These are phyloP conservation scores for Naegleria fowleri DNA, from an alignment of 208 protist species.

Conservation along the genomic window DNA sequence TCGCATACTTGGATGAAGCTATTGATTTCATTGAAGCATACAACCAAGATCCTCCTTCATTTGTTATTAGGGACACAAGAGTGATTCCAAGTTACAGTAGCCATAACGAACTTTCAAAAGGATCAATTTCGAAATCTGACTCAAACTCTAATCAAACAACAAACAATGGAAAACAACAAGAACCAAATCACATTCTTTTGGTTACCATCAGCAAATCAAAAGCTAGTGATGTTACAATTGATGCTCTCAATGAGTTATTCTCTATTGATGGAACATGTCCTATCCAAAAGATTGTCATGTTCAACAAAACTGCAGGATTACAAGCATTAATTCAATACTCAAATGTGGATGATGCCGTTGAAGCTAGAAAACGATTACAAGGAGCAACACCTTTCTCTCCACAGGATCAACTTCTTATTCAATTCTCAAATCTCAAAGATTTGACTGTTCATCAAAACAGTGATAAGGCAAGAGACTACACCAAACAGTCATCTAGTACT, in stretches of 20 bases:
- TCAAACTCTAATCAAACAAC: not conserved
- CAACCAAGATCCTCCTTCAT: not conserved
- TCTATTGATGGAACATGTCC: not conserved
- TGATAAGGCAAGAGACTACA: conserved; percentile 4
- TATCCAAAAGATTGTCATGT: conserved; percentile 26
- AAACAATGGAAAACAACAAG: not conserved
- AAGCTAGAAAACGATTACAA: not conserved
- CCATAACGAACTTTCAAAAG: not conserved
- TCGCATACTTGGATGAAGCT: not conserved
- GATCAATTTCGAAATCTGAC: not conserved
- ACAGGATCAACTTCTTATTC: not conserved
- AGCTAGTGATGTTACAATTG: too few relatives aligned
- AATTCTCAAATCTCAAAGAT: conserved; percentile 5
- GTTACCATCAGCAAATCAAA: not conserved
- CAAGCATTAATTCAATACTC: conserved; percentile 4
- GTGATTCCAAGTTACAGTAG: not conserved
- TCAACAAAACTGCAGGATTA: not conserved
- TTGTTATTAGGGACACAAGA: not conserved
- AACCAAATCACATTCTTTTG: not conserved
- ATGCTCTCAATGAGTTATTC: not conserved
- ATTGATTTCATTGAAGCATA: not conserved
- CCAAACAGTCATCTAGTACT: not conserved
- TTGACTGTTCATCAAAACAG: conserved; percentile 17
- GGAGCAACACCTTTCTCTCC: not conserved
- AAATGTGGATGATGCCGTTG: not conserved